Evolutionary conservation across 2,329 filamentous ascomycete species (phyloP).

Genomic region (Fusarium xylarioides): DNA sequence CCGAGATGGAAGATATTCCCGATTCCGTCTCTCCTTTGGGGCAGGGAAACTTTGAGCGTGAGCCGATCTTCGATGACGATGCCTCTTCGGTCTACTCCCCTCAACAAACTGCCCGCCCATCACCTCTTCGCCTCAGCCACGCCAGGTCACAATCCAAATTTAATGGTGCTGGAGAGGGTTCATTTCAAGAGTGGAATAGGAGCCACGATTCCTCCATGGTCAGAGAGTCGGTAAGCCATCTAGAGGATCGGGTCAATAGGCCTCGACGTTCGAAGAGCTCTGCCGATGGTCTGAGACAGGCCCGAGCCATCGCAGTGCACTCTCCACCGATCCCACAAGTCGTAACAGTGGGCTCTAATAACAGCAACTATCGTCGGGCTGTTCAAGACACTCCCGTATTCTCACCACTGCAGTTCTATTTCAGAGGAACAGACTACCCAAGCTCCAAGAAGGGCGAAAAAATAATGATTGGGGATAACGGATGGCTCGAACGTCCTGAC

Average conservation of each 20-base stretch:
- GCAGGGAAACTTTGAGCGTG: conserved; percentile 14
- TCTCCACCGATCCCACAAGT: conserved; percentile 27
- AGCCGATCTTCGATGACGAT: conserved; percentile 23
- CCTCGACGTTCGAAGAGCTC: conserved; percentile 45
- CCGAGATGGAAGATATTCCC: conserved; percentile 33
- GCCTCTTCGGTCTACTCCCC: conserved; percentile 41
- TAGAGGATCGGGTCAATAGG: conserved; percentile 28
- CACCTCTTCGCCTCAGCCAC: conserved; percentile 35
- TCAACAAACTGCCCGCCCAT: conserved; percentile 24
- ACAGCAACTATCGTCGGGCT: conserved; percentile 1
- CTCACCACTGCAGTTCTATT: conserved; percentile 56
- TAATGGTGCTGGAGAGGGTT: conserved; percentile 32
- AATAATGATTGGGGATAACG: conserved; percentile 63
- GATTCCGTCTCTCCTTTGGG: conserved; percentile 43
- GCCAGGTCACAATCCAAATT: conserved; percentile 30
- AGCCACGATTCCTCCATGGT: conserved; percentile 30
- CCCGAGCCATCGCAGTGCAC: conserved; percentile 11
- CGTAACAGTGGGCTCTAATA: conserved; percentile 5
- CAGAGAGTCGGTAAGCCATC: conserved; percentile 21
- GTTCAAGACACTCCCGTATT: conserved; percentile 44
- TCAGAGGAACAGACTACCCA: conserved; percentile 52
- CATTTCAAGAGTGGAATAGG: conserved; percentile 42
- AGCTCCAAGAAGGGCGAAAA: conserved; percentile 56
- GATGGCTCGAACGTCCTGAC: conserved; percentile 63
- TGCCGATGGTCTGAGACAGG: conserved; percentile 34